phyloP scores from a whole-genome alignment of 805 yeast species.

The Tetrapisispora phaffii region DNA sequence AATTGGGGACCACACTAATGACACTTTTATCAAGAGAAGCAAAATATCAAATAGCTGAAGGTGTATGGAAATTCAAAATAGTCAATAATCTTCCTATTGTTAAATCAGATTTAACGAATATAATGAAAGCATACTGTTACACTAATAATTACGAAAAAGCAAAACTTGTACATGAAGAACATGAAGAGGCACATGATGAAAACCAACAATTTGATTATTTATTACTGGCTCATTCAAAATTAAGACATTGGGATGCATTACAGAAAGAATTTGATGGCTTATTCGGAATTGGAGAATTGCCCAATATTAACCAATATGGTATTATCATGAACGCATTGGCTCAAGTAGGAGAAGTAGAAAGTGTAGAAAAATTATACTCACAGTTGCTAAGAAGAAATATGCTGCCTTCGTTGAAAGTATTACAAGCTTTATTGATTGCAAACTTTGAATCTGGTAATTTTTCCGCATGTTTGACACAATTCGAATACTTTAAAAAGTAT shows the following conservation, averaged over 20 bases:
- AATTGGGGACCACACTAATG: constrained; percentile 23
- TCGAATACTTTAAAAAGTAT: constrained; percentile 24
- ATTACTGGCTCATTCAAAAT: constrained; percentile 36
- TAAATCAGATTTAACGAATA: constrained; percentile 16
- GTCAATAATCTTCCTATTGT: constrained; percentile 12
- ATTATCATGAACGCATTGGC: constrained; percentile 55
- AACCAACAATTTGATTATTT: constrained; percentile 38
- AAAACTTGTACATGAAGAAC: constrained; percentile 28
- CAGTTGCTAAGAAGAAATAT: constrained; percentile 38
- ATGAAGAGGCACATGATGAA: constrained; percentile 36
- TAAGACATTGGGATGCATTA: constrained; percentile 44
- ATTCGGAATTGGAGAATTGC: constrained; percentile 45
- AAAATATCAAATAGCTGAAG: constrained; percentile 10
- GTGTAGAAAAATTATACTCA: constrained; percentile 41
- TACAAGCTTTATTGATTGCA: constrained; percentile 21
- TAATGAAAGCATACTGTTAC: constrained; percentile 18
- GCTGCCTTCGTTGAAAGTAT: constrained; percentile 33
- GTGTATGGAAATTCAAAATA: constrained; percentile 29
- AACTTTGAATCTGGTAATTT: constrained; percentile 19
- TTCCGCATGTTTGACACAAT: constrained; percentile 21
- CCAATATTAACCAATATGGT: constrained; percentile 46
- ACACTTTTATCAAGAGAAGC: constrained; percentile 11
- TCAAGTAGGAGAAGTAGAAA: constrained; percentile 36
- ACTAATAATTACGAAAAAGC: constrained; percentile 19
- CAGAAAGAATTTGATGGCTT: constrained; percentile 48